phyloP scores from a whole-genome alignment of 768 basidiomycete species.

The Neoboletus brunneissimus region DNA sequence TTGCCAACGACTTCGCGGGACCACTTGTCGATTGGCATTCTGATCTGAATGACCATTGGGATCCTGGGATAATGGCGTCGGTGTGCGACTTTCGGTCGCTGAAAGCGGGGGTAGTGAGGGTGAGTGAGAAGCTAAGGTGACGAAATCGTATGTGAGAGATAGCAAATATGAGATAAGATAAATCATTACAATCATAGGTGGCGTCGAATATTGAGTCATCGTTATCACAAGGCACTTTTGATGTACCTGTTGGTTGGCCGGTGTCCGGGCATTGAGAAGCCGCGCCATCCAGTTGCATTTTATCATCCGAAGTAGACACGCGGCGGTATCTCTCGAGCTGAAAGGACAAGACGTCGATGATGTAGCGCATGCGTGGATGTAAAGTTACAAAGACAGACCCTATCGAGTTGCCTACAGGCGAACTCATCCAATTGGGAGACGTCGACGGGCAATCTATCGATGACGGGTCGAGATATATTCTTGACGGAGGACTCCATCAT shows the following conservation, averaged over 20 bases:
- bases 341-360: background rate
- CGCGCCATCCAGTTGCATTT: constrained; percentile 26
- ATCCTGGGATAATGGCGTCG: constrained; percentile 23
- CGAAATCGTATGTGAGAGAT: background rate
- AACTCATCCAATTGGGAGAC: constrained; percentile 81
- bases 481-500: constrained; percentile 85
- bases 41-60: constrained; percentile 16
- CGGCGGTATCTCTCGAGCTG: constrained; percentile 53
- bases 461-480: constrained; percentile 76
- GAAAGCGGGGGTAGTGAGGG: background rate
- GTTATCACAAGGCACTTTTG: background rate
- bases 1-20: constrained; percentile 81
- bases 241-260: background rate
- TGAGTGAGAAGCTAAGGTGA: constrained; percentile 3
- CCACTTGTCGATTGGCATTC: constrained; percentile 48
- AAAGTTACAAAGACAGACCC: constrained; percentile 44
- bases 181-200: constrained; percentile 2
- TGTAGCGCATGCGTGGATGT: background rate
- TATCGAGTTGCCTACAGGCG: constrained; percentile 83
- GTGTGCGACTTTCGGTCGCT: constrained; percentile 18
- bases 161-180: constrained; percentile 4
- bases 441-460: constrained; percentile 71
- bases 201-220: background rate
- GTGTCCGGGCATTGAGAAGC: background rate
- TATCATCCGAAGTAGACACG: constrained; percentile 34